Base-by-base conservation (phyloP, 768 basidiomycete species). In the Podaxis mareebaensis region DNA sequence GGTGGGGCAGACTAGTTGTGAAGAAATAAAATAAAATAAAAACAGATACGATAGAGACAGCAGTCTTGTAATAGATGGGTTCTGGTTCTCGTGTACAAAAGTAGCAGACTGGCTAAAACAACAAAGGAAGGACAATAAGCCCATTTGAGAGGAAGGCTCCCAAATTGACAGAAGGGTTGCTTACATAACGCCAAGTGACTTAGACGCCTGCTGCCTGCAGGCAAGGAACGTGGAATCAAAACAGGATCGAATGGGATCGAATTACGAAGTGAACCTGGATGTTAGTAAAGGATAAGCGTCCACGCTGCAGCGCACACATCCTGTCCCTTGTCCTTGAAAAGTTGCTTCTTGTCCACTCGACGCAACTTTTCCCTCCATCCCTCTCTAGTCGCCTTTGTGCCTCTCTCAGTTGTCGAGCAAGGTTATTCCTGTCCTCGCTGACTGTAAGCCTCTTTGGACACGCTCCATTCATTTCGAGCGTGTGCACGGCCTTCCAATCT, bases 221-320 rank as follows among this genome's bases (percentile, higher is more conserved):
- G 88, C 88, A 86, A 76, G 79, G 81, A 88, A 88, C 88, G 88
- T 90, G 83, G 77, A 78, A 85, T 86, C 83, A 82, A 84, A 88
- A 80, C 72, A 78, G 78, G 75, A 77, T 69, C 68, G 71, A 69
- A 70, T 66, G 65, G 67, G 69, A 71, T 77, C 70, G 72, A 76
- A 77, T 78, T 80, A 78, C 75, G 74, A 72, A 74, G 73, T 77
- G 77, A 76, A 75, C 79, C 81, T 78, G 77, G 73, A 72, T 71
- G 64, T 66, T 71, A 73, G 72, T 73, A 71, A 73, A 76, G 79
- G 77, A 77, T 80, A 84, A 84, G 80, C 82, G 81, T 78, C 71
- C 75, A 81, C 83, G 77, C 76, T 81, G 77, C 74, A 74, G 75
- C 79, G 74, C 79, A 74, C 80, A 79, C 78, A 78, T 76, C 74